phyloP scores from a whole-genome alignment of 257 asterid species.

The Ajuga chamaepitys region DNA sequence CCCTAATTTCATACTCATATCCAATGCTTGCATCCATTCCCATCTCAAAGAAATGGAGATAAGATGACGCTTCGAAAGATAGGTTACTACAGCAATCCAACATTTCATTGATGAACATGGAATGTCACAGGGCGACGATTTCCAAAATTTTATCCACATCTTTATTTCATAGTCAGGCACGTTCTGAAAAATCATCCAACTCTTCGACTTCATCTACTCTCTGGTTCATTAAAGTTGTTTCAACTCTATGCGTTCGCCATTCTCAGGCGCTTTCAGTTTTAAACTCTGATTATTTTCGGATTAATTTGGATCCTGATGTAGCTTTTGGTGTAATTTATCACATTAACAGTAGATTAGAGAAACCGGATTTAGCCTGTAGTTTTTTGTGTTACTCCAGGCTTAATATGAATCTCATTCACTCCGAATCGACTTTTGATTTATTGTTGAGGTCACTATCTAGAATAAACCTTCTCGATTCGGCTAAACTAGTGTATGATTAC shows the following conservation, averaged over 20 bases:
- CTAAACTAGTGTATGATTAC: constrained; percentile 39
- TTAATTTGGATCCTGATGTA: constrained; percentile 47
- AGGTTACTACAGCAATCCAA: neutral
- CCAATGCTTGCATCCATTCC: neutral
- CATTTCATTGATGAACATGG: constrained; percentile 41
- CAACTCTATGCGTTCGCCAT: constrained; percentile 62
- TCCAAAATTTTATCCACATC: constrained; percentile 39
- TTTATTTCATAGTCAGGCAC: constrained; percentile 36
- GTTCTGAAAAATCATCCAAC: constrained; percentile 29
- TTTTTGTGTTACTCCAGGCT: constrained; percentile 62
- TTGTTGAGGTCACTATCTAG: constrained; percentile 68
- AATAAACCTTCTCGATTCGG: constrained; percentile 47
- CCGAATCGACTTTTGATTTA: constrained; percentile 38
- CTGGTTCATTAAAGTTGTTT: constrained; percentile 84
- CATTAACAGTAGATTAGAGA: constrained; percentile 35
- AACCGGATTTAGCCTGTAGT: constrained; percentile 61
- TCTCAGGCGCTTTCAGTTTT: constrained; percentile 41
- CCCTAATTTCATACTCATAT: neutral
- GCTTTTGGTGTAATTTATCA: constrained; percentile 64
- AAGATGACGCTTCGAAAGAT: constrained; percentile 8
- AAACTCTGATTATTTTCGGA: constrained; percentile 56
- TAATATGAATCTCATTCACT: constrained; percentile 48
- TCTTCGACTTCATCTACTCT: constrained; percentile 35
- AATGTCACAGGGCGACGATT: constrained; percentile 48
- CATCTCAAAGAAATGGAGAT: constrained; percentile 21